These are phyloP conservation scores for Jaenimonas drosophilae DNA, from an alignment of 208 protist species.

Conservation along the genomic window DNA sequence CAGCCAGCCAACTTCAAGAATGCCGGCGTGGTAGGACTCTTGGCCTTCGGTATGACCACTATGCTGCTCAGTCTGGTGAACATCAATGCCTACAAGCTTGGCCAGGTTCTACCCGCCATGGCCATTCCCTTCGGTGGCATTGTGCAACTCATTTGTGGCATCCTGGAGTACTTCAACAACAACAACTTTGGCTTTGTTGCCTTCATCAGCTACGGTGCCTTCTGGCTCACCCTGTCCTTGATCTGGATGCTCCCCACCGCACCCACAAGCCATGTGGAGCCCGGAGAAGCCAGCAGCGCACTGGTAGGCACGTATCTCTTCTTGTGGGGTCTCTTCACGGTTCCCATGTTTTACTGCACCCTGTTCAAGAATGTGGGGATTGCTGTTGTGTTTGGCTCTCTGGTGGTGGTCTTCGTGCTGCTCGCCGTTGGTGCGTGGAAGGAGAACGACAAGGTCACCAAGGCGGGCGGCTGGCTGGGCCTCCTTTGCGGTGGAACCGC, in stretches of 20 bases:
- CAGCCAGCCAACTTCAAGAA: slow-evolving; percentile 15
- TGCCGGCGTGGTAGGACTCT: slow-evolving; percentile 22
- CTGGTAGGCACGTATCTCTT: slow-evolving; percentile 12
- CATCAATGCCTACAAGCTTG: slow-evolving; percentile 22
- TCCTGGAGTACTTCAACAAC: slow-evolving; percentile 33
- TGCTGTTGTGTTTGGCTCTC: slow-evolving; percentile 8
- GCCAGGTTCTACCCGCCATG: slow-evolving; percentile 20
- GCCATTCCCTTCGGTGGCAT: slow-evolving; percentile 37
- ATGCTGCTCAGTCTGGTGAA: slow-evolving; percentile 47
- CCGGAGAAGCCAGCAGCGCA: background rate
- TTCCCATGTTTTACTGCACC: slow-evolving; percentile 10
- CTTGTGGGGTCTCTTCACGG: slow-evolving; percentile 14
- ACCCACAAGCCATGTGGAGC: background rate
- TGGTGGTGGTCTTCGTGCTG: slow-evolving; percentile 22
- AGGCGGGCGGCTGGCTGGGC: slow-evolving; percentile 28
- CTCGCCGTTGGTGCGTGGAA: slow-evolving; percentile 24
- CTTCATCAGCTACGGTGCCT: slow-evolving; percentile 31
- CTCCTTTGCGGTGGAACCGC: slow-evolving; percentile 32
- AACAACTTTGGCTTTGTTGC: slow-evolving; percentile 44
- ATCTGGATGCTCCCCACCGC: slow-evolving; percentile 29
- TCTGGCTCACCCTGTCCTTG: slow-evolving; percentile 38
- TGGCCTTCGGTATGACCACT: slow-evolving; percentile 51
- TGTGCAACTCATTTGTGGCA: slow-evolving; percentile 39
- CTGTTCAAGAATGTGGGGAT: slow-evolving; percentile 7
- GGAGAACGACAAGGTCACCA: slow-evolving; percentile 3